Evolutionary conservation across 805 yeast genomes (phyloP), one percentile per base, ranked within the genome.

Genomic region (Vanderwaltozyma tropicalis): DNA sequence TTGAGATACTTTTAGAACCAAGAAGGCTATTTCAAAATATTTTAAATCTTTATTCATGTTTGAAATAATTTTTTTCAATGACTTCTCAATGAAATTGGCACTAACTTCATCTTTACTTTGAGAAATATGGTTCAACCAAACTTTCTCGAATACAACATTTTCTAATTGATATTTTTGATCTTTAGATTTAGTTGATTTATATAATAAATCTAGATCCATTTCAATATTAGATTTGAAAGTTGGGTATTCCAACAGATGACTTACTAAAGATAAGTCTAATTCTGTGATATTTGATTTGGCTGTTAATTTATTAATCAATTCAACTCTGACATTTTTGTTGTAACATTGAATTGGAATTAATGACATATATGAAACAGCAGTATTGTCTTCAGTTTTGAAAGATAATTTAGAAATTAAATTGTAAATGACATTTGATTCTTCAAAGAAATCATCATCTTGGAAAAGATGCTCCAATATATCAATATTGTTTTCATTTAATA

Each of bases 221-320:
- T 80, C 88, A 11, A 79, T 45, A 1, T 49, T 46, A 0, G 84
- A 69, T 46, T 62, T 72, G 49, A 66, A 72, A 0, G 81, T 71
- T 6, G 84, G 82, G 9, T 68, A 63, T 9, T 52, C 48, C 21
- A 76, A 52, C 11, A 76, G 45, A 39, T 68, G 69, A 3, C 44
- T 20, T n/a, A 76, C 48, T 2, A 63, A 42, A 2, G 45, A 39
- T 1, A 44, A 29, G 29, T 47, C 54, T 1, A 14, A 8, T 3
- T 31, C 22, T 3, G 28, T 28, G 6, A 41, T 24, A 16, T 5
- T 40, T 15, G 30, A 36, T 34, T 42, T 46, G 5, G 28, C 17
- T 4, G 50, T 28, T 6, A 63, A 34, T 3, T 35, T 39, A 30
- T 66, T 49, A 41, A 55, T 32, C 12, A 50, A 40, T 45, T 53